A percentile compares a stretch with the other conserved stretches of the same genome.
phyloP scores from a whole-genome alignment of 2,329 filamentous ascomycete genomes.

The Penicillium sp. region DNA sequence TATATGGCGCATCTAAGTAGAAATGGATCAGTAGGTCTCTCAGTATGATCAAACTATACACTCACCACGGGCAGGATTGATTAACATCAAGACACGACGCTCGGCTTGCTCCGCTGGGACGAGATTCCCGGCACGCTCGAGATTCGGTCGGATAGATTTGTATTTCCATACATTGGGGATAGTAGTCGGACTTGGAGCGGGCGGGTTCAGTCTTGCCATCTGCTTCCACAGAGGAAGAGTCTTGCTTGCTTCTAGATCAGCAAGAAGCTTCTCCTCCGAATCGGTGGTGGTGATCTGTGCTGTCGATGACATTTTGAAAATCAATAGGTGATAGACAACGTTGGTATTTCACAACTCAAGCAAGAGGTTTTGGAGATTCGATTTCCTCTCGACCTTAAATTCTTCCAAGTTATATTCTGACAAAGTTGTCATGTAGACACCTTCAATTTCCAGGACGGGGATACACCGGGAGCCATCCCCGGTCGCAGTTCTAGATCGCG shows the following conservation, averaged over 20 bases:
- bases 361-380: too few species aligned
- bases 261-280: conserved; percentile 18
- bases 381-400: too few species aligned
- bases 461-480: conserved; percentile 1
- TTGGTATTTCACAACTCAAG: too few species aligned
- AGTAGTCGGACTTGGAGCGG: conserved; percentile 45
- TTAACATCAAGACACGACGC: conserved; percentile 41
- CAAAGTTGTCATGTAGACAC: background rate
- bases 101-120: conserved; percentile 40
- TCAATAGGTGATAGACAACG: background rate
- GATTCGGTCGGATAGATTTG: conserved; percentile 33
- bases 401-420: background rate
- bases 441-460: background rate
- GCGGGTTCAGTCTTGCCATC: conserved; percentile 50
- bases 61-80: conserved; percentile 38
- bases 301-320: background rate
- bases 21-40: background rate
- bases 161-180: conserved; percentile 42
- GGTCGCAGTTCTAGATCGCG: background rate
- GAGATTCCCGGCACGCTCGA: conserved; percentile 37
- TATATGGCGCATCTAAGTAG: conserved; percentile 51
- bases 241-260: conserved; percentile 22
- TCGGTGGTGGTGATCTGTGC: conserved; percentile 5
- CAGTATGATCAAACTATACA: background rate
- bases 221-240: conserved; percentile 49